Evolutionary conservation across 371 early-diverging fungal species (phyloP).

Genomic region (Apophysomyces ossiformis): DNA sequence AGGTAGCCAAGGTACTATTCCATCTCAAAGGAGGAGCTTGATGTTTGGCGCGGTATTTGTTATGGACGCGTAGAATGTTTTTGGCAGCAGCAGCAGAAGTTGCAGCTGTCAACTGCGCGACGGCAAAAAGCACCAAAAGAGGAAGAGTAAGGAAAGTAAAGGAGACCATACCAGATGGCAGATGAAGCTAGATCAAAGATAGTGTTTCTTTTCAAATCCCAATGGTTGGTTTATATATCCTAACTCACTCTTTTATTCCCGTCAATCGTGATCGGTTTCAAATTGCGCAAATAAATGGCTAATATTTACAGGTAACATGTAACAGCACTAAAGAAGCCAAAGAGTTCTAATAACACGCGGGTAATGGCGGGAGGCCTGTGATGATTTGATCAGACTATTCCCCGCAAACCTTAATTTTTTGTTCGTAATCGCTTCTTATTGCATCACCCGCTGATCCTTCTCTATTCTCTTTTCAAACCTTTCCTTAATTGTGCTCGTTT

Average conservation of each 20-base stretch:
- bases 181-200: not conserved
- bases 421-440: not conserved
- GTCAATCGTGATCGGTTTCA: not conserved
- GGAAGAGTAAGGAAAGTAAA: slow-evolving; percentile 13
- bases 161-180: slow-evolving; percentile 14
- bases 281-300: slow-evolving; percentile 5
- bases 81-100: slow-evolving; percentile 12
- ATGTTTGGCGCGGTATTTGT: slow-evolving; percentile 51
- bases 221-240: too few species aligned
- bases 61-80: slow-evolving; percentile 42
- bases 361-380: not conserved
- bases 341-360: slow-evolving; percentile 1
- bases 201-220: too few species aligned
- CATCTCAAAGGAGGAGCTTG: slow-evolving; percentile 49
- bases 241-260: not conserved
- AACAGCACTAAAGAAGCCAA: not conserved
- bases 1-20: slow-evolving; percentile 43
- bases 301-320: not conserved
- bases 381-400: not conserved
- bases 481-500: slow-evolving; percentile 36
- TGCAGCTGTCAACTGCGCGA: slow-evolving; percentile 10
- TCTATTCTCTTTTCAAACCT: not conserved
- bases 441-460: not conserved
- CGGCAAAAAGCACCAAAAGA: not conserved
- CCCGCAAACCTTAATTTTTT: slow-evolving; percentile 4